Conservation (phyloP, 2,329 filamentous ascomycete species). For the Zopfia rhizophila region DNA sequence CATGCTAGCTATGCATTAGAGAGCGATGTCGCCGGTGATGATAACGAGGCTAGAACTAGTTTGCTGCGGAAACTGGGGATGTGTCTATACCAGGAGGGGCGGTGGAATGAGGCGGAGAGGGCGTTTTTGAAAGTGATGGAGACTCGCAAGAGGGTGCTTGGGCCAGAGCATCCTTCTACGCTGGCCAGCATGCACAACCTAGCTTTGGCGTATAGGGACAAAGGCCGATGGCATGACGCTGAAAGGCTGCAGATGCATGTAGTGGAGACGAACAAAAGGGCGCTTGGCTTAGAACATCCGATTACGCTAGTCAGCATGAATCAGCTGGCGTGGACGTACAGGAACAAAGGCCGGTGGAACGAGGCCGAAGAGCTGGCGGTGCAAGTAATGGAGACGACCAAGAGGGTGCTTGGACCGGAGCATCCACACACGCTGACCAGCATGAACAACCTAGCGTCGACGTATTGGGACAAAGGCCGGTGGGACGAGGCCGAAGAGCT, state of each 20-base stretch:
- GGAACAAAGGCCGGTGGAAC: neutral
- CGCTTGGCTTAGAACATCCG: slow-evolving; percentile 1
- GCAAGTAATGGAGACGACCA: neutral
- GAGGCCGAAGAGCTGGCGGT: neutral
- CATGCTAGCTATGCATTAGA: slow-evolving; percentile 1
- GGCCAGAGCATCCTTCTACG: slow-evolving; percentile 8
- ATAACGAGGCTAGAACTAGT: no score
- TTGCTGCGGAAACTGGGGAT: no score
- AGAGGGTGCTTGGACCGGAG: neutral
- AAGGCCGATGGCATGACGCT: slow-evolving; percentile 4
- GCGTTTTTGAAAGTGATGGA: no score
- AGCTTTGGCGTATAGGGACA: slow-evolving; percentile 2
- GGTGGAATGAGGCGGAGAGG: no score
- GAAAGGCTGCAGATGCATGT: slow-evolving; percentile 2
- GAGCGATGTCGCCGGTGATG: no score
- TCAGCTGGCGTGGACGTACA: slow-evolving; percentile 2
- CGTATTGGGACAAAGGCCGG: no score
- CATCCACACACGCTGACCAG: no score
- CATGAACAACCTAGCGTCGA: no score
- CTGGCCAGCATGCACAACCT: slow-evolving; percentile 12
- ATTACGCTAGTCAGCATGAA: slow-evolving; percentile 1
- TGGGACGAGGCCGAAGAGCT: no score
- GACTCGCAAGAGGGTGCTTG: no score
- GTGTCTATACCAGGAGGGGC: no score
- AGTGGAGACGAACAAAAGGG: slow-evolving; percentile 3